Percentiles rank a stretch among this genome's conserved stretches.
Evolutionary conservation across 164 flowering plant species (phyloP).

Genomic region (Liriodendron chinense): DNA sequence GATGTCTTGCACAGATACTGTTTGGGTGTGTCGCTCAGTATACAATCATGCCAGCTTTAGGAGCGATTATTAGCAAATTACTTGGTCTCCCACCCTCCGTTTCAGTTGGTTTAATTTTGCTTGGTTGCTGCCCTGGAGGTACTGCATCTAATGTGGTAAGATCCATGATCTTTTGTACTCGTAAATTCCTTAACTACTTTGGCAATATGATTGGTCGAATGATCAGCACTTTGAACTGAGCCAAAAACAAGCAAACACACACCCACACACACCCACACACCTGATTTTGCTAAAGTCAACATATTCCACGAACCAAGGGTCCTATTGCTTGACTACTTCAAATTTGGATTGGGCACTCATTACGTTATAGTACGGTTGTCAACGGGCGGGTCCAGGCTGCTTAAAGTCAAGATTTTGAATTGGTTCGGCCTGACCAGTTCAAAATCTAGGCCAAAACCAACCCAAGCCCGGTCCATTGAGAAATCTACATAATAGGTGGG

Average conservation of each 20-base stretch:
- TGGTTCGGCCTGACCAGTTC: no score
- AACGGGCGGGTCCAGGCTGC: background rate
- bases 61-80: slow-evolving; percentile 50
- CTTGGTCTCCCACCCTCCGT: slow-evolving; percentile 71
- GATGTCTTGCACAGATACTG: slow-evolving; percentile 48
- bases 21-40: slow-evolving; percentile 81
- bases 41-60: slow-evolving; percentile 76
- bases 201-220: background rate
- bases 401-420: background rate
- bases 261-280: background rate
- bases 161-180: background rate
- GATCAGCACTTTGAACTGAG: background rate
- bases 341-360: background rate
- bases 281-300: background rate
- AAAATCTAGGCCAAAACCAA: no score
- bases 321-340: background rate
- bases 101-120: slow-evolving; percentile 79
- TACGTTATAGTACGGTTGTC: background rate
- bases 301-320: background rate
- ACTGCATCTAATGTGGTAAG: slow-evolving; percentile 94
- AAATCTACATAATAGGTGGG: no score
- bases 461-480: no score
- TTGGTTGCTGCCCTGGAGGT: slow-evolving; percentile 84
- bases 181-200: background rate
- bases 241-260: background rate